A percentile compares a stretch with the other conserved stretches of the same genome.
Conservation (phyloP, 202 grass and related monocot genomes). For the Setaria viridis region DNA sequence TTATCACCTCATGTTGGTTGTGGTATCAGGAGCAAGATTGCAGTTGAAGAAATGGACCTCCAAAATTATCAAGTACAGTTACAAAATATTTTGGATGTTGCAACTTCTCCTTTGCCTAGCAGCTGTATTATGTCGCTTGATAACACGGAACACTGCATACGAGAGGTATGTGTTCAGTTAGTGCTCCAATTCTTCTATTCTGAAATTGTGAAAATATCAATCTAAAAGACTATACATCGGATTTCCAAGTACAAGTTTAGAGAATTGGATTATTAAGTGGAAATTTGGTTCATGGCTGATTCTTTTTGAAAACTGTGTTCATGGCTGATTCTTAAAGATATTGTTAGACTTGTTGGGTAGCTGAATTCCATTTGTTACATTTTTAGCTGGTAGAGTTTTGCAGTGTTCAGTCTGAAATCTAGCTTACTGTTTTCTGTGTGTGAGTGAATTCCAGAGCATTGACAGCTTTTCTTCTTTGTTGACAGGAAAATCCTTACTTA, state of each 20-base stretch:
- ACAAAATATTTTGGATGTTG: slow-evolving; percentile 40
- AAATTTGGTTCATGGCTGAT: slow-evolving; percentile 20
- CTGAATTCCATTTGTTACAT: slow-evolving; percentile 22
- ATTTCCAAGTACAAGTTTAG: slow-evolving; percentile 5
- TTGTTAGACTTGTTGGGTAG: slow-evolving; percentile 23
- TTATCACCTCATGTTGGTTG: background rate
- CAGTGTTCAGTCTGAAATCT: slow-evolving; percentile 29
- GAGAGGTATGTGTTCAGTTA: slow-evolving; percentile 53
- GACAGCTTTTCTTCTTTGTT: slow-evolving; percentile 39
- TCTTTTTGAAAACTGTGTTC: background rate
- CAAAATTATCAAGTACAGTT: slow-evolving; percentile 37
- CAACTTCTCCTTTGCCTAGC: slow-evolving; percentile 36
- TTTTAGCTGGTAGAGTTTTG: slow-evolving; percentile 22
- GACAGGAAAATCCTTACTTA: slow-evolving; percentile 51
- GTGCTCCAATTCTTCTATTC: slow-evolving; percentile 13
- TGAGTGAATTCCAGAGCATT: slow-evolving; percentile 29
- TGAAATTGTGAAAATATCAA: slow-evolving; percentile 32
- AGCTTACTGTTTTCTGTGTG: slow-evolving; percentile 30
- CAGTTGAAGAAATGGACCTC: slow-evolving; percentile 22
- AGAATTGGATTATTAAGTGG: slow-evolving; percentile 10
- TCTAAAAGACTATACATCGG: slow-evolving; percentile 20
- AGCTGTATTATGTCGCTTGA: slow-evolving; percentile 33
- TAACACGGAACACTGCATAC: slow-evolving; percentile 31
- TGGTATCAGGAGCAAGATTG: slow-evolving; percentile 24
- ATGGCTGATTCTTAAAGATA: slow-evolving; percentile 24